Percentiles rank a stretch among this genome's conserved stretches.
Conservation (phyloP, 108 stramenopile species). For the Stephanodiscus triporus region DNA sequence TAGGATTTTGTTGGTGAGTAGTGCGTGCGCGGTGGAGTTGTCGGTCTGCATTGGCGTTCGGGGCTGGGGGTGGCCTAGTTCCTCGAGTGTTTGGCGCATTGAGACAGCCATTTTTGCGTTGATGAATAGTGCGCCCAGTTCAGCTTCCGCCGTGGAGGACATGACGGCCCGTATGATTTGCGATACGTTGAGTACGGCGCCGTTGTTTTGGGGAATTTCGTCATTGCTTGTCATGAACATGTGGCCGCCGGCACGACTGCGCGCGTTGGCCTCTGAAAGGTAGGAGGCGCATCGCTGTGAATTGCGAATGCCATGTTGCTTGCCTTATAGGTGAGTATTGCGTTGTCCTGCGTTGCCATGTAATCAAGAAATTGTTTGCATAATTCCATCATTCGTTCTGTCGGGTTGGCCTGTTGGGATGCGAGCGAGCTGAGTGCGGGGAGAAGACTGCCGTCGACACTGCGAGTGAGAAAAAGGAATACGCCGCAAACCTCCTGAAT, state of each 20-base stretch:
- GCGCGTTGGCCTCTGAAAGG: background rate
- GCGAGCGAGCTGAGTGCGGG: no score
- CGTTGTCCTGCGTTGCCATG: background rate
- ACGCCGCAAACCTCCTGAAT: no score
- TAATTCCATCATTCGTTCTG: no score
- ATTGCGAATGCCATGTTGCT: background rate
- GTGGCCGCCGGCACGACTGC: background rate
- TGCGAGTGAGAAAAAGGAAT: no score
- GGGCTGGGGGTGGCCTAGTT: background rate
- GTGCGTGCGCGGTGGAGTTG: background rate
- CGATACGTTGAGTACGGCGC: background rate
- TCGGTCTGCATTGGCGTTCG: background rate
- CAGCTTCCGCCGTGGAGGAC: background rate
- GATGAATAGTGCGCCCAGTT: background rate
- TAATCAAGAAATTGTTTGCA: background rate
- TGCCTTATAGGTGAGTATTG: background rate
- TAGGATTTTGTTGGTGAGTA: background rate
- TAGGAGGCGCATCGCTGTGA: background rate
- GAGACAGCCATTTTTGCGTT: background rate
- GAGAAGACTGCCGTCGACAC: no score
- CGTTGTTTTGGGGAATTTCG: no score
- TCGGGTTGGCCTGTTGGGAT: no score
- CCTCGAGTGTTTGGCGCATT: background rate
- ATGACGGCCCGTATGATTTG: background rate
- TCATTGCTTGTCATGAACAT: background rate